Evolutionary conservation across 2,329 filamentous ascomycete species (phyloP).

Genomic region (Aspergillus cejpii): DNA sequence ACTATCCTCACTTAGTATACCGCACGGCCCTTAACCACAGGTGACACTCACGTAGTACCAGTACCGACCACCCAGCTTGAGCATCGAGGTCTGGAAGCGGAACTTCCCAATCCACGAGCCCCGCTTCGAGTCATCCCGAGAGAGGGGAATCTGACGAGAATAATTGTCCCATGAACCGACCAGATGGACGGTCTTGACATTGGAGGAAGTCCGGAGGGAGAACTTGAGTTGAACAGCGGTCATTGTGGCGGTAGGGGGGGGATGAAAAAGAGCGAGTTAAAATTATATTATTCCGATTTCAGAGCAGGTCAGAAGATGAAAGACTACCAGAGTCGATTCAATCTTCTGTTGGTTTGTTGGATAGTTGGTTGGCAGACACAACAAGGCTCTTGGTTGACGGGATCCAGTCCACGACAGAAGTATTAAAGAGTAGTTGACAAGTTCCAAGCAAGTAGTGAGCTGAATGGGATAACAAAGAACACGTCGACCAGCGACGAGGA

Average conservation of each 20-base stretch:
- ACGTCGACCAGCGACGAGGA: slow-evolving; percentile 33
- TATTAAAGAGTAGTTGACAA: slow-evolving; percentile 6
- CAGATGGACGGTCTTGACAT: slow-evolving; percentile 95
- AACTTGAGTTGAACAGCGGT: slow-evolving; percentile 91
- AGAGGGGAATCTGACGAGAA: slow-evolving; percentile 84
- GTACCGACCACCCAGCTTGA: slow-evolving; percentile 86
- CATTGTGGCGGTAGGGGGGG: slow-evolving; percentile 53
- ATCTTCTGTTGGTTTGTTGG: slow-evolving; percentile 7
- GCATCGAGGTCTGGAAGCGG: slow-evolving; percentile 80
- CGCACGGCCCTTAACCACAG: neutral
- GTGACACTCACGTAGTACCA: slow-evolving; percentile 76
- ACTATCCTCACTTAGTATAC: slow-evolving; percentile 39
- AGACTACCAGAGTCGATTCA: slow-evolving; percentile 28
- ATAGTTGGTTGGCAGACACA: slow-evolving; percentile 16
- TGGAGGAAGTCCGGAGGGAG: slow-evolving; percentile 87
- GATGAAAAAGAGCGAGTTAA: slow-evolving; percentile 21
- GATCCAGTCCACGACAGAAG: slow-evolving; percentile 31
- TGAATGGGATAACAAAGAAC: slow-evolving; percentile 20
- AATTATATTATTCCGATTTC: slow-evolving; percentile 26
- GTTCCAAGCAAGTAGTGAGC: slow-evolving; percentile 18
- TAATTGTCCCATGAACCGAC: slow-evolving; percentile 99
- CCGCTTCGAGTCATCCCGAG: slow-evolving; percentile 79
- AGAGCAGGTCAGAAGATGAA: too few species aligned
- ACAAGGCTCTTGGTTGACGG: slow-evolving; percentile 16
- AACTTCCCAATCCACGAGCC: slow-evolving; percentile 95